Base-by-base conservation (phyloP, 345 rosid species). In the Turnera subulata region DNA sequence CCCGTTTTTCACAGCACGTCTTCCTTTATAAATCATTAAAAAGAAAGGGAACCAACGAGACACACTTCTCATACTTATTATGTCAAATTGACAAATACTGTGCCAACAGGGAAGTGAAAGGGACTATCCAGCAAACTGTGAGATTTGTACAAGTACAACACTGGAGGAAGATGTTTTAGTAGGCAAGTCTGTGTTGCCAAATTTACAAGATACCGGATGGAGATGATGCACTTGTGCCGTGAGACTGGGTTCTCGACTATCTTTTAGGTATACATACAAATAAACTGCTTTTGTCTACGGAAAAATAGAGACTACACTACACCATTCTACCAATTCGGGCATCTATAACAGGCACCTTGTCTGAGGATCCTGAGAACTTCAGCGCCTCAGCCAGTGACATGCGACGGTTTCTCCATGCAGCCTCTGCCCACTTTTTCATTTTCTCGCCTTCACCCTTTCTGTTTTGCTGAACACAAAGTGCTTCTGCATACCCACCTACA, bases 381-480 rank as follows among this genome's bases (percentile, higher is more conserved):
- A 88, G 59, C 43, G 82, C 91, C 51, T 83, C 84, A 1, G 88
- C 67, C 14, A 85, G 84, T 25, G 82, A 71, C 52, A 89, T 55
- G 11, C 91, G 85, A 45, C 15, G 58, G 73, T 86, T 92, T 70
- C 78, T 77, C 96, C 98, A 92, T 11, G 67, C 82, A 18, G 15
- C 54, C 65, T 83, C 83, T 53, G 94, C 94, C 97, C 94, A 93
- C 50, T 65, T 66, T 64, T 81, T 87, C 91, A 87, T 79, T 64
- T 69, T 89, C 52, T 73, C 97, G 43, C 97, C 99, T 81, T 93
- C 91, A 8, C 59, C 46, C 71, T 68, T 84, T 53, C 97, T 79
- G 77, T 82, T 80, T 45, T 85, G 80, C 58, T 88, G 88, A 56
- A 88, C 60, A 25, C 73, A 69, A 11, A 88, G 96, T n/a, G 70